phyloP scores from a whole-genome alignment of 163 green algal species.

The Coccomyxa subellipsoidea region DNA sequence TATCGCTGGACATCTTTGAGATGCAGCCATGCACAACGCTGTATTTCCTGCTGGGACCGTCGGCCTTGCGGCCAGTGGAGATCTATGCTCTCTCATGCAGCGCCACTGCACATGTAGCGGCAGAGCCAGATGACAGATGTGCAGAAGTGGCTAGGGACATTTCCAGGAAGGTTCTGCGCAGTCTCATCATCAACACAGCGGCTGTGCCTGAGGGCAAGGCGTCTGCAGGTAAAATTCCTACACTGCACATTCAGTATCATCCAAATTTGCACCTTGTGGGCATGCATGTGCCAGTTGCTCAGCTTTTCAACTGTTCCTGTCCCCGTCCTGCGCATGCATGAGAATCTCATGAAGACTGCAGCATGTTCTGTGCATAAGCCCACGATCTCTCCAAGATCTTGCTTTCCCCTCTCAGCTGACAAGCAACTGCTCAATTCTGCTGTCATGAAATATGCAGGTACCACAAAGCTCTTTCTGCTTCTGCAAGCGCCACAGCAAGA shows the following conservation, averaged over 20 bases:
- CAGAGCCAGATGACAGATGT: not conserved
- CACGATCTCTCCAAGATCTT: not conserved
- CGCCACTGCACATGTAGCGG: not conserved
- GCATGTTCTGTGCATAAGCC: not conserved
- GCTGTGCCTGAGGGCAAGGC: not conserved
- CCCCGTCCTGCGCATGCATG: too few relatives aligned
- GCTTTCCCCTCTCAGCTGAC: not conserved
- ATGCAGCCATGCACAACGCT: not conserved
- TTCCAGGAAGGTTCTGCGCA: not conserved
- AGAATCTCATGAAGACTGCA: not conserved
- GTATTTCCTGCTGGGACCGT: not conserved
- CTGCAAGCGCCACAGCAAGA: not conserved
- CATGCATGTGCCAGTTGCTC: too few relatives aligned
- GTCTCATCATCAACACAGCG: not conserved
- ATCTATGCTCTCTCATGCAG: not conserved
- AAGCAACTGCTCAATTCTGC: not conserved
- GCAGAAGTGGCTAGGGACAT: not conserved
- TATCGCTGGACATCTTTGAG: not conserved
- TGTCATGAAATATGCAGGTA: not conserved
- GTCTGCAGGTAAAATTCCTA: not conserved
- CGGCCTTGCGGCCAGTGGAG: not conserved
- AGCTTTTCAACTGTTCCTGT: too few relatives aligned
- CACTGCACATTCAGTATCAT: not conserved
- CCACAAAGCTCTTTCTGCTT: constrained; percentile 9
- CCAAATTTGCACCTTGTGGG: not conserved